phyloP scores from a whole-genome alignment of 495 filamentous ascomycete genomes.

The Daldinia vernicosa region DNA sequence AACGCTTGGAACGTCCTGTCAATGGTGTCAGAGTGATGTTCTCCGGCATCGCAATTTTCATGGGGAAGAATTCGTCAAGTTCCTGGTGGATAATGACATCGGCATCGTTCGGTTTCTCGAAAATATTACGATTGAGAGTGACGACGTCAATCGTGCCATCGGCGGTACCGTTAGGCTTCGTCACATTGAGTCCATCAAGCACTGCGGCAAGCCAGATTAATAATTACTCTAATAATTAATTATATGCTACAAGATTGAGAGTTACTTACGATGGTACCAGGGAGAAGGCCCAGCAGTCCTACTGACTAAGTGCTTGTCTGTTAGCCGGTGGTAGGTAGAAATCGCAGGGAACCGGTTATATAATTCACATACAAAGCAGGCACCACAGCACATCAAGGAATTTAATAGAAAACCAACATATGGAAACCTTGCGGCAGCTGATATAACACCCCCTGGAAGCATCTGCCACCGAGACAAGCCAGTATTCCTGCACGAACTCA shows the following conservation, averaged over 20 bases:
- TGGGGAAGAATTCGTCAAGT: background rate
- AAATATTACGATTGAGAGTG: background rate
- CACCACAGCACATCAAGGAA: slow-evolving; percentile 7
- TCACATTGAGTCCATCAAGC: background rate
- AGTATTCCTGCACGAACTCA: background rate
- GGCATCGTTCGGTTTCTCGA: background rate
- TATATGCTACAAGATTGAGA: too few relatives aligned
- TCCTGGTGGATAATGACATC: background rate
- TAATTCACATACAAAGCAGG: slow-evolving; percentile 2
- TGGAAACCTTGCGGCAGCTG: background rate
- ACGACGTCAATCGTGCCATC: background rate
- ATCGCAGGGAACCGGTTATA: too few relatives aligned
- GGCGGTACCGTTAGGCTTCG: background rate
- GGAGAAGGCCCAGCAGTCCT: slow-evolving; percentile 1
- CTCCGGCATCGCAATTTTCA: background rate
- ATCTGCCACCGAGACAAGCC: background rate
- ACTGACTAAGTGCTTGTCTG: background rate
- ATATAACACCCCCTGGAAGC: background rate
- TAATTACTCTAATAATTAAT: background rate
- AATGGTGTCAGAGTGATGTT: background rate
- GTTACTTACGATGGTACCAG: slow-evolving; percentile 13
- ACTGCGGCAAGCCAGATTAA: background rate
- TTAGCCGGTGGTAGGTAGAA: background rate
- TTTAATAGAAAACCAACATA: background rate
- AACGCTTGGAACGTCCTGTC: background rate